Evolutionary conservation across 2,329 filamentous ascomycete species (phyloP), one percentile per base, ranked within the genome.

Genomic region (Alternaria conjuncta): DNA sequence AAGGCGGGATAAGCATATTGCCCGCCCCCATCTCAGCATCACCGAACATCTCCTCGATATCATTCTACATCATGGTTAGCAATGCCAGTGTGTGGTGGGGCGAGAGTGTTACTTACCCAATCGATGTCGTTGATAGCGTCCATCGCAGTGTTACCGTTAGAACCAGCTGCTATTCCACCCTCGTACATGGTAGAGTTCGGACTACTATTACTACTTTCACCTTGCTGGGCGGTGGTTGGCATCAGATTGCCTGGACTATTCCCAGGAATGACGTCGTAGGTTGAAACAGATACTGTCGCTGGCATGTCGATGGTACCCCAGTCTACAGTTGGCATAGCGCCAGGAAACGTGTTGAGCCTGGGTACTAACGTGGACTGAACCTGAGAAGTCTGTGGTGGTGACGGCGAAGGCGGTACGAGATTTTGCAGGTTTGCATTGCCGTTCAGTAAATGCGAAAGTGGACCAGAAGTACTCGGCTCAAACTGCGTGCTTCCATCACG

Each of bases 81-180:
- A 28, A 6, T 21, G n/a, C 13, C 2, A 25, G 12, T 28, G 21
- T 21, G 13, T 20, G 15, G 20, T 18, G 6, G 21, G n/a, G 15
- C 41, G 18, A 32, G 46, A 11, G 23, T 21, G 18, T 25, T 50
- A 83, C 87, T 81, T 79, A 90, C 89, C 89, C 89, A 91, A 69
- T 92, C 88, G 66, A 91, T 87, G 60, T 87, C 86, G 44, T 88
- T 75, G 54, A 74, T 67, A 15, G 63, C 65, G 55, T 73, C 69
- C 66, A 75, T 66, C 1, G 70, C 70, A 63, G 71, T 78, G 10
- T 59, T 65, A 4, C 61, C 61, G 10, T 64, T 51, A 8, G 60
- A 57, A 41, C 49, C 53, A 7, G 21, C 21, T n/a, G 46, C 12
- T 21, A 53, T 46, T 12, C 23, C 23, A 23, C 25, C 50, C 30